Base-by-base conservation (phyloP, 2,329 filamentous ascomycete species). In the Ophiostoma ulmi region DNA sequence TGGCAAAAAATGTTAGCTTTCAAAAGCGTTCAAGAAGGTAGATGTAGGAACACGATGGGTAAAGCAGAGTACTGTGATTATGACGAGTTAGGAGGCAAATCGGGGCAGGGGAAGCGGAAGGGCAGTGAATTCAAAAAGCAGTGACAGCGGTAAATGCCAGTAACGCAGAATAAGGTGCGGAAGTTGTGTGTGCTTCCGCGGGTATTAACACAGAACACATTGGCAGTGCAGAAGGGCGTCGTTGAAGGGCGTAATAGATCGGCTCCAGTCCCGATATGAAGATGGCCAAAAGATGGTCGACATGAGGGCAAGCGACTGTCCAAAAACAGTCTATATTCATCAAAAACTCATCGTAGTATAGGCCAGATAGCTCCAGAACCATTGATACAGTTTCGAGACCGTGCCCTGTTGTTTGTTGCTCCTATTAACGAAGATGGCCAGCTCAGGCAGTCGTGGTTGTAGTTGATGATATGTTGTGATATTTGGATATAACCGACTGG, bases 1-100 rank as follows among this genome's bases (percentile, higher is more conserved):
- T 20, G 38, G 22, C n/a, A 39, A 31, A 31, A 38, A 35, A 66
- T 35, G 36, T 67, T 70, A 68, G 69, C 58, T 20, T 65, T 36
- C 66, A 67, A 39, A 41, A 38, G 3, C 8, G 11, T 26, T n/a
- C 10, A 10, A 17, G 10, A 39, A 39, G 17, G 8, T 7, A 26
- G 8, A 26, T 58, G 58, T 36, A 20, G 6, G 17, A 13, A 20
- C 20, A 48, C 20, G 17, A n/a, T 2, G 44, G 5, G 17, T 48
- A 7, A 17, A n/a, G 14, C 7, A 10, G 11, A 39, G 44, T 20
- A n/a, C 44, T 48, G 17, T 20, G 44, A n/a, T 48, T 17, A 5
- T n/a, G 17, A 17, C 17, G 44, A 20, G 17, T 48, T 5, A n/a
- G 8, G 10, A 20, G 6, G 20, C 17, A 48, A n/a, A 48, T 48